A percentile compares a stretch with the other conserved stretches of the same genome.
Evolutionary conservation across 176 grass and related monocot species (phyloP).

Genomic region (Carex pumila): DNA sequence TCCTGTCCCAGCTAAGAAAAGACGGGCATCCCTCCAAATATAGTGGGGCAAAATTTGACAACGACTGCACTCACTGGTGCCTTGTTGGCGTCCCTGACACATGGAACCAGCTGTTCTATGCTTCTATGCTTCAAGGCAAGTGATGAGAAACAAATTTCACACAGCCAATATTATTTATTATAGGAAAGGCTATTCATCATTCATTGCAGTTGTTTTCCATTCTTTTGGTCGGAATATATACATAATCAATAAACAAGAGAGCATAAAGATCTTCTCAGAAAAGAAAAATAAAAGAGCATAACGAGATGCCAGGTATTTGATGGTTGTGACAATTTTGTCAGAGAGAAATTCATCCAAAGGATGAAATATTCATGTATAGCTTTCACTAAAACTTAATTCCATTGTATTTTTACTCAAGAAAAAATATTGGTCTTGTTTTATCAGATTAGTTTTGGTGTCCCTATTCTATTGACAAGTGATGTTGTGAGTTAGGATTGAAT

Average conservation of each 20-base stretch:
- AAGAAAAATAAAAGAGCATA: background rate
- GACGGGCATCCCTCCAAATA: slow-evolving; percentile 84
- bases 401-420: background rate
- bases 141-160: background rate
- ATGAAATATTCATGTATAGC: slow-evolving; percentile 11
- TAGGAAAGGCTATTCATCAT: slow-evolving; percentile 9
- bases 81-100: slow-evolving; percentile 65
- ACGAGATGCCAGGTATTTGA: background rate
- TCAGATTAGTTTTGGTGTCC: background rate
- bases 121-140: slow-evolving; percentile 37
- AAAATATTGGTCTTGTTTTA: background rate
- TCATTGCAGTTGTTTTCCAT: background rate
- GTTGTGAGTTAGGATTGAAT: background rate
- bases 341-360: slow-evolving; percentile 10
- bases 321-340: background rate
- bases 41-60: slow-evolving; percentile 42
- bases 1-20: slow-evolving; percentile 64
- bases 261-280: background rate
- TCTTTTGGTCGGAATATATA: background rate
- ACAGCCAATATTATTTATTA: background rate
- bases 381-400: background rate
- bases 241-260: background rate
- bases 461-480: background rate
- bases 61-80: slow-evolving; percentile 91
- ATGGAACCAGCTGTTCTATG: slow-evolving; percentile 74